Evolutionary conservation across 495 filamentous ascomycete species (phyloP).

Genomic region (Saxophila tyrrhenica): DNA sequence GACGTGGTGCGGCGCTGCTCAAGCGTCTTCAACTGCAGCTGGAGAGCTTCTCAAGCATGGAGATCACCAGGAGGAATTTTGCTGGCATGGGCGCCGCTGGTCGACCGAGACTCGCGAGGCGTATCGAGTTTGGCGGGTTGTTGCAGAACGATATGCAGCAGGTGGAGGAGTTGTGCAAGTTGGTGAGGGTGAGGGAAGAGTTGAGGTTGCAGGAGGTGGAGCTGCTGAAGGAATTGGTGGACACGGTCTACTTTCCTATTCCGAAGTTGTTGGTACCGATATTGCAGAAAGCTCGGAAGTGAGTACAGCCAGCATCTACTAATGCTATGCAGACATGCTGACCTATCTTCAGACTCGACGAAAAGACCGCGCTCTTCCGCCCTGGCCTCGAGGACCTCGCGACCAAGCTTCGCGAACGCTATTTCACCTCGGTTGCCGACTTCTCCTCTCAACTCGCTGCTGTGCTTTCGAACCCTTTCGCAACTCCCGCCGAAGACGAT

Average conservation of each 20-base stretch:
- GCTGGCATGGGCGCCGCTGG: conserved; percentile 80
- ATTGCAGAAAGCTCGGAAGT: conserved; percentile 62
- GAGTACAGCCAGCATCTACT: conserved; percentile 26
- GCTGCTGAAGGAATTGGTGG: conserved; percentile 62
- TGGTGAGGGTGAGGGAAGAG: conserved; percentile 59
- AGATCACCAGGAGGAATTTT: conserved; percentile 88
- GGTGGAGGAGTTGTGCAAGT: conserved; percentile 54
- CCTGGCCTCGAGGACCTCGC: conserved; percentile 52
- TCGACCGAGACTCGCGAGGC: conserved; percentile 59
- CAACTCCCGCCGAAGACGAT: conserved; percentile 43
- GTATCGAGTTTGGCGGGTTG: conserved; percentile 75
- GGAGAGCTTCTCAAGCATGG: conserved; percentile 92
- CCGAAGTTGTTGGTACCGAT: conserved; percentile 66
- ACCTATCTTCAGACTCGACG: conserved; percentile 49
- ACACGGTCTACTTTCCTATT: conserved; percentile 83
- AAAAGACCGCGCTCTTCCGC: conserved; percentile 53
- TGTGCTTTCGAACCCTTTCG: conserved; percentile 38
- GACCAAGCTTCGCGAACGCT: conserved; percentile 53
- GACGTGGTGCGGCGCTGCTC: conserved; percentile 78
- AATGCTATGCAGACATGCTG: conserved; percentile 27
- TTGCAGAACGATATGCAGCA: conserved; percentile 66
- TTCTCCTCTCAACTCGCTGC: conserved; percentile 63
- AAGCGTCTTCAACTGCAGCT: conserved; percentile 88
- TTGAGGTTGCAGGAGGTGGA: conserved; percentile 65
- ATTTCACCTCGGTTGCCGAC: conserved; percentile 60